Evolutionary conservation across 2,329 filamentous ascomycete species (phyloP), one percentile per base, ranked within the genome.

Genomic region (Calonectria honghensis): DNA sequence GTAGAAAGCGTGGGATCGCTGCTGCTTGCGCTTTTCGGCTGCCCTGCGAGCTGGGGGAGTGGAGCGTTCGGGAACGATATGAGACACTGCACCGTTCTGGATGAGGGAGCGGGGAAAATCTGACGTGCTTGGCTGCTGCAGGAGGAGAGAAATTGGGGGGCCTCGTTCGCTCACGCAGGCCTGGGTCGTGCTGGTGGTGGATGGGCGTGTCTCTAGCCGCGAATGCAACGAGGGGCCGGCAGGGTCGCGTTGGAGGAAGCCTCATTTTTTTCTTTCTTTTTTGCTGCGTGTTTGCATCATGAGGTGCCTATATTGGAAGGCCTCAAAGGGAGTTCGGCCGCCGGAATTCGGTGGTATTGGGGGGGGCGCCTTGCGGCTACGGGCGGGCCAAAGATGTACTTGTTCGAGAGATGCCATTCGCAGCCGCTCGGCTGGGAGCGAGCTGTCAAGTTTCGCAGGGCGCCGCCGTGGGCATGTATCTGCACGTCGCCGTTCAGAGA

Each of bases 1-100:
- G 32, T 3, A 29, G 32, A 24, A 32, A 16, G 35, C 35, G 35
- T 32, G 51, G 51, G 41, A 45, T 45, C 18, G 41, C 41, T 45
- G 41, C 41, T 18, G 18, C 18, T 20, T 45, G n/a, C 54, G 16
- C n/a, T 37, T 35, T 16, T 59, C 1, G 35, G 39, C n/a, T 14
- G 16, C 39, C 39, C 32, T 31, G 37, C 39, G 24, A 48, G 61
- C 20, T 10, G 18, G 13, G 39, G 61, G 27, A 9, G 61, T 50
- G 61, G 61, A 50, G 27, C 41, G 61, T 27, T 65, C 61, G 61
- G 41, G 61, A 50, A 65, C 39, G 39, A 65, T 45, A 27, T 65
- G 39, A 65, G 61, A 50, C 61, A 65, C 6, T 24, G 41, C 24
- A 41, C 61, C 41, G 61, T 41, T 41, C 18, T 63, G 35, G 35